A percentile compares a stretch with the other conserved stretches of the same genome.
These are phyloP conservation scores for Neurospora hispaniola DNA, from an alignment of 495 filamentous ascomycete species.

Conservation along the genomic window DNA sequence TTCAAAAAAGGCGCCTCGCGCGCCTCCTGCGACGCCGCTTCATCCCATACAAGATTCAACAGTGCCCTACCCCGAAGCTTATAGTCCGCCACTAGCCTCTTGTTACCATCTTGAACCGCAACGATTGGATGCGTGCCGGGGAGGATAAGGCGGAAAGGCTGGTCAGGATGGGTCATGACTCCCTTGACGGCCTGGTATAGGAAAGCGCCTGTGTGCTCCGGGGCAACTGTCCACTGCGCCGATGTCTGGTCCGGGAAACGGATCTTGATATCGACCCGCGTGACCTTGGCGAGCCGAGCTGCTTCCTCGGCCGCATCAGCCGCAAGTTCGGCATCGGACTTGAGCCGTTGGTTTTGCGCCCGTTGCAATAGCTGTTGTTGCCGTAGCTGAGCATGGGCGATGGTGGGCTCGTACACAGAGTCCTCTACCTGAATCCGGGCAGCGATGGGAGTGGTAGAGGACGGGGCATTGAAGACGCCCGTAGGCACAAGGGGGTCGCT, in stretches of 20 bases:
- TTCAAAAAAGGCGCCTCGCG: slow-evolving; percentile 51
- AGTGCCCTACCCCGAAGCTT: slow-evolving; percentile 57
- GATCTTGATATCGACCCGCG: slow-evolving; percentile 63
- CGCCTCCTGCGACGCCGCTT: slow-evolving; percentile 35
- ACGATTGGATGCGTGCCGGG: slow-evolving; percentile 18
- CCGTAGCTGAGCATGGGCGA: slow-evolving; percentile 74
- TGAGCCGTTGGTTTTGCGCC: slow-evolving; percentile 57
- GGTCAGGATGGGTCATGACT: slow-evolving; percentile 34
- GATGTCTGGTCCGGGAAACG: slow-evolving; percentile 78
- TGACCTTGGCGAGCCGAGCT: slow-evolving; percentile 51
- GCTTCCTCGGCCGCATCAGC: slow-evolving; percentile 46
- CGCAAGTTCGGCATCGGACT: slow-evolving; percentile 56
- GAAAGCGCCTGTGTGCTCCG: slow-evolving; percentile 48
- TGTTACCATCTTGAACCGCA: slow-evolving; percentile 21
- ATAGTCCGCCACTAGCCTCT: slow-evolving; percentile 59
- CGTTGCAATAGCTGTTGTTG: slow-evolving; percentile 57
- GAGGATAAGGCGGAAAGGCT: slow-evolving; percentile 41
- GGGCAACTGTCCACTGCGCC: slow-evolving; percentile 52
- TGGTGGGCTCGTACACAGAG: slow-evolving; percentile 67
- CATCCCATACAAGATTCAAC: slow-evolving; percentile 70
- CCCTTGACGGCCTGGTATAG: slow-evolving; percentile 57
- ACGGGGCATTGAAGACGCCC: slow-evolving; percentile 66
- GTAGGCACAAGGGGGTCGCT: slow-evolving; percentile 37
- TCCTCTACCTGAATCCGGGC: slow-evolving; percentile 54
- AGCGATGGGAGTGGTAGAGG: slow-evolving; percentile 61